Conservation (phyloP, 2,329 filamentous ascomycete species). For the Alternaria sp. region DNA sequence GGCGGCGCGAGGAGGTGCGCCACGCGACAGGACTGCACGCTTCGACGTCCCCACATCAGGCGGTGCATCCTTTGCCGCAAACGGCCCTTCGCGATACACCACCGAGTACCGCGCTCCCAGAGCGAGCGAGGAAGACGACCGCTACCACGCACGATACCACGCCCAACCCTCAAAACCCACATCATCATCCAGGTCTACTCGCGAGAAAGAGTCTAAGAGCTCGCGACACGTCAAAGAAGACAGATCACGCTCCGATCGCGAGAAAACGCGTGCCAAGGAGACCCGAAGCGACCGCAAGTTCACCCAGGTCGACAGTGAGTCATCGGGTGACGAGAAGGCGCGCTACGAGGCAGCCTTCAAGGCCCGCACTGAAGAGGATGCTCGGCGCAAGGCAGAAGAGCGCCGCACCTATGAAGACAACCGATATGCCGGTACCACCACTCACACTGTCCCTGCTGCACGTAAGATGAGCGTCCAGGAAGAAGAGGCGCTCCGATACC, state of each 20-base stretch:
- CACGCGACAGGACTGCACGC: constrained; percentile 41
- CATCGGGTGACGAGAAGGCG: constrained; percentile 41
- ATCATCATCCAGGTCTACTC: constrained; percentile 31
- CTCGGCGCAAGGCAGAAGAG: constrained; percentile 37
- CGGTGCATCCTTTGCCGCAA: constrained; percentile 30
- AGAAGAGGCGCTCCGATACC: constrained; percentile 39
- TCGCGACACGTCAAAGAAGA: constrained; percentile 43
- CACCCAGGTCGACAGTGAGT: constrained; percentile 41
- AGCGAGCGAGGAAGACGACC: constrained; percentile 38
- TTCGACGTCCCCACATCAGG: constrained; percentile 43
- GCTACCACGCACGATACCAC: constrained; percentile 50
- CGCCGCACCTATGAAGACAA: constrained; percentile 38
- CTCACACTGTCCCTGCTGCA: constrained; percentile 11
- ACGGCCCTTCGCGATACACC: constrained; percentile 30
- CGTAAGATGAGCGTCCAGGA: constrained; percentile 37
- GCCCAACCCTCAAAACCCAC: constrained; percentile 40
- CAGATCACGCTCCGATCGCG: constrained; percentile 49
- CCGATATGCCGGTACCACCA: constrained; percentile 14
- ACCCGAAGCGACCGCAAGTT: constrained; percentile 49
- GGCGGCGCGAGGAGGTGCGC: constrained; percentile 46
- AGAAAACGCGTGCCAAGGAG: constrained; percentile 50
- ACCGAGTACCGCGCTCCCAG: constrained; percentile 44
- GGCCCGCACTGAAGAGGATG: constrained; percentile 35
- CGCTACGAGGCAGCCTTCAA: constrained; percentile 41
- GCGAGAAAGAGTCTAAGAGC: constrained; percentile 38